Base-by-base conservation (phyloP, 106 monocot species). In the Phalaenopsis aphrodite region DNA sequence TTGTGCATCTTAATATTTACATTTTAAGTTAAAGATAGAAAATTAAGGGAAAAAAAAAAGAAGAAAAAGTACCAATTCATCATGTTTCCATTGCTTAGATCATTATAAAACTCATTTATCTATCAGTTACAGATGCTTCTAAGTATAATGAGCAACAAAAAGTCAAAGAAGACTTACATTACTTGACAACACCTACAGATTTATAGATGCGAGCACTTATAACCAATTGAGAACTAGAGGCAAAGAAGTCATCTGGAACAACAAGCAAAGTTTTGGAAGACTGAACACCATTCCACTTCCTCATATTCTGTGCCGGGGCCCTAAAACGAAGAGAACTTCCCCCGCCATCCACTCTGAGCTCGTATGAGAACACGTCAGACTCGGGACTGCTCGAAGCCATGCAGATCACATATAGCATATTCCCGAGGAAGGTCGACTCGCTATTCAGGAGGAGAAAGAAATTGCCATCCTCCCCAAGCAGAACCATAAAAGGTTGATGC, bases 371-470 rank as follows among this genome's bases (percentile, higher is more conserved):
- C 6, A 77, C 55, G 24, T 45, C 6, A 6, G 5, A 45, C 43
- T 4, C 61, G 24, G 17, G 1, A 77, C 56, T 42, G 10, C 30
- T 37, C 1, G 74, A 69, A 24, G 61, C 6, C 19, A 93, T 77
- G 67, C 82, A 85, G 55, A 58, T 66, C 39, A 95, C 19, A 10
- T 82, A 87, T 37, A 95, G 56, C 6, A 79, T 83, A 80, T 81
- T 79, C 8, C 46, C 10, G 18, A 23, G 41, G 0, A 4, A 55
- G 9, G 36, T 38, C 9, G 41, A 41, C 2, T 81, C 68, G 12
- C 12, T 14, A 66, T 88, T 93, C 8, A 84, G 45, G 41, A 95
- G 81, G 77, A 95, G 78, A 21, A 91, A 93, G 9, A 93, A 72
- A 12, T 82, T 76, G 10, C 79, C 81, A 56, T 86, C 83, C 1